Evolutionary conservation across 108 stramenopile species (phyloP), one percentile per base, ranked within the genome.

Genomic region (Parietichytrium sp.): DNA sequence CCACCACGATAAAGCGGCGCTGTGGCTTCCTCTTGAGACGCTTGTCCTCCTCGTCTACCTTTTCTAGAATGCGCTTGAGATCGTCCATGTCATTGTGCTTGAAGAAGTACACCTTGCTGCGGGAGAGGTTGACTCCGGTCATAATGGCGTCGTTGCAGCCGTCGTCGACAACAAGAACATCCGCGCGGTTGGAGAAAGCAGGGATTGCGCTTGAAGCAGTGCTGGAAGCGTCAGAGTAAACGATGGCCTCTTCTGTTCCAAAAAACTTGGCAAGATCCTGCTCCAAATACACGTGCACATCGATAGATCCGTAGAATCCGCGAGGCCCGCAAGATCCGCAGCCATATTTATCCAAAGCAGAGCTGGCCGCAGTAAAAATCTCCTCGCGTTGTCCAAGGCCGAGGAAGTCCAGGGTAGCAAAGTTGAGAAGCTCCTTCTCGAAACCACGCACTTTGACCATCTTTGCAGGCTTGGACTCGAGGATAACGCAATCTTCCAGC

Each of bases 301-400:
- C 96, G 78, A 98, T 96, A 42, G 98, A 96, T n/a, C 98, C 98
- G 84, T 99, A 99, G 80, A 99, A 99, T 1, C 97, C 97, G n/a
- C 98, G 92, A 16, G 98, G 98, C 13, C 98, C 98, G 78, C 98
- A 99, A 29, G 92, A 92, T 6, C 97, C 98, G 84, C 94, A 95
- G 13, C 97, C 97, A 81, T 99, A 99, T 36, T 87, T 82, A 31
- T 85, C 48, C 27, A 95, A 51, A 2, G 97, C 93, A 2, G 84
- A 82, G 4, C 49, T 55, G 47, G 92, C 89, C 0, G 92, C 95
- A 18, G 88, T 55, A 80, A 91, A 86, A 29, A 94, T 51, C 50
- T 85, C 84, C 29, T 26, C 72, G 20, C 78, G 47, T 51, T 61
- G 79, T 4, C 79, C 78, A 27, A 89, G 31, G 50, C 85, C 84